phyloP scores from a whole-genome alignment of 768 basidiomycete species.

The Suillus weaverae region DNA sequence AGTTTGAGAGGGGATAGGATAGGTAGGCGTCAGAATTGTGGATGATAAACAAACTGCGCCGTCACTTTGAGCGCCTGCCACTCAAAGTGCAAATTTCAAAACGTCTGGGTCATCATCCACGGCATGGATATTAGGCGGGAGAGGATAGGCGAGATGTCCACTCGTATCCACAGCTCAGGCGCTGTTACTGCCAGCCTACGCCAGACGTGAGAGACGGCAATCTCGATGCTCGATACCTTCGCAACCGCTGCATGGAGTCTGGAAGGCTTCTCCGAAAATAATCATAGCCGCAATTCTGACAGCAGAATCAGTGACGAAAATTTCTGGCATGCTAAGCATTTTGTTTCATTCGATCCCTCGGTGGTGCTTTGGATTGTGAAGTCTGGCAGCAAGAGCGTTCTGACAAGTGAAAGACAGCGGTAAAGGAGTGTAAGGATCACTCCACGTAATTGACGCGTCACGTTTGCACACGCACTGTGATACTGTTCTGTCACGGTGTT shows the following conservation, averaged over 20 bases:
- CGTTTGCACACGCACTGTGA: too few species aligned
- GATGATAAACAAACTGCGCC: slow-evolving; percentile 27
- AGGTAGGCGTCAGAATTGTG: slow-evolving; percentile 30
- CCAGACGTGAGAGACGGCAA: background rate
- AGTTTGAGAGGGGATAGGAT: background rate
- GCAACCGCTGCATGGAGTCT: too few species aligned
- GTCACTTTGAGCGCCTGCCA: slow-evolving; percentile 25
- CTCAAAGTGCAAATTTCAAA: slow-evolving; percentile 28
- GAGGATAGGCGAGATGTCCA: slow-evolving; percentile 20
- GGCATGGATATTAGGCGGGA: slow-evolving; percentile 25
- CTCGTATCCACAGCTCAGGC: slow-evolving; percentile 29
- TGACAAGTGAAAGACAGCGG: too few species aligned
- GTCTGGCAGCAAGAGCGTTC: too few species aligned
- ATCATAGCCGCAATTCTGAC: background rate
- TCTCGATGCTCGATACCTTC: background rate
- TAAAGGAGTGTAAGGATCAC: too few species aligned
- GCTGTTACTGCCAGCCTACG: slow-evolving; percentile 28
- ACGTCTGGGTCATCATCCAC: slow-evolving; percentile 15
- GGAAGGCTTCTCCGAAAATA: background rate
- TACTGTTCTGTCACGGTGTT: too few species aligned
- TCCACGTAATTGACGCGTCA: background rate
- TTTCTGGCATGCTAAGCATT: too few species aligned
- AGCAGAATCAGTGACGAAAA: too few species aligned
- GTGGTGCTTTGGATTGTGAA: background rate
- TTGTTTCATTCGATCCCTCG: background rate